Evolutionary conservation across 257 asterid species (phyloP).

Genomic region (Solanum ossicruentum): DNA sequence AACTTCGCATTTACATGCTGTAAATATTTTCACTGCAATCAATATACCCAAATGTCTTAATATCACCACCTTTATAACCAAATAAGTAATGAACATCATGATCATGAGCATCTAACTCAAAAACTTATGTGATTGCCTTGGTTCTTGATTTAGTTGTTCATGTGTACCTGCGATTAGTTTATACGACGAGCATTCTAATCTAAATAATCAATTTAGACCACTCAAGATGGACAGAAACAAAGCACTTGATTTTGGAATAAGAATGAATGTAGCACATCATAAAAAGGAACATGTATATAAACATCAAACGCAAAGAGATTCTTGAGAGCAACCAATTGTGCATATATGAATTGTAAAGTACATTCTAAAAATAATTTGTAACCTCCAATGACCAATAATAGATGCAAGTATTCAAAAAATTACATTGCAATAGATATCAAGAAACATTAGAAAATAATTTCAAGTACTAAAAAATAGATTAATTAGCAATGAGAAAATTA

Average conservation of each 20-base stretch:
- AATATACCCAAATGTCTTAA: not conserved
- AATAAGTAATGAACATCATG: not conserved
- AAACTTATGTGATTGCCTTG: not conserved
- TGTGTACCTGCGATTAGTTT: not conserved
- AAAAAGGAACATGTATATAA: not conserved
- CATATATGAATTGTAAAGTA: not conserved
- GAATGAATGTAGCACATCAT: not conserved
- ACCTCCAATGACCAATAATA: not conserved
- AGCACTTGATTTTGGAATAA: not conserved
- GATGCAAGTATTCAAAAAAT: not conserved
- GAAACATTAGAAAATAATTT: not conserved
- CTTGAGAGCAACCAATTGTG: not conserved
- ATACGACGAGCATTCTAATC: not conserved
- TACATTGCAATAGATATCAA: not conserved
- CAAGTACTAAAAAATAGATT: not conserved
- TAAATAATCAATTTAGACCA: not conserved
- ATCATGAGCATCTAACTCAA: not conserved
- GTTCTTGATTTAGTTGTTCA: not conserved
- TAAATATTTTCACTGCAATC: not conserved
- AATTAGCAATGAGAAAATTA: not conserved
- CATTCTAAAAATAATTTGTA: not conserved
- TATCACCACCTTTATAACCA: not conserved
- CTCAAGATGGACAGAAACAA: not conserved
- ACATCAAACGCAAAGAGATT: not conserved
- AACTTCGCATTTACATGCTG: not conserved